Evolutionary conservation across 2,329 filamentous ascomycete genomes (phyloP).

Genomic region (Bisporella sp.): DNA sequence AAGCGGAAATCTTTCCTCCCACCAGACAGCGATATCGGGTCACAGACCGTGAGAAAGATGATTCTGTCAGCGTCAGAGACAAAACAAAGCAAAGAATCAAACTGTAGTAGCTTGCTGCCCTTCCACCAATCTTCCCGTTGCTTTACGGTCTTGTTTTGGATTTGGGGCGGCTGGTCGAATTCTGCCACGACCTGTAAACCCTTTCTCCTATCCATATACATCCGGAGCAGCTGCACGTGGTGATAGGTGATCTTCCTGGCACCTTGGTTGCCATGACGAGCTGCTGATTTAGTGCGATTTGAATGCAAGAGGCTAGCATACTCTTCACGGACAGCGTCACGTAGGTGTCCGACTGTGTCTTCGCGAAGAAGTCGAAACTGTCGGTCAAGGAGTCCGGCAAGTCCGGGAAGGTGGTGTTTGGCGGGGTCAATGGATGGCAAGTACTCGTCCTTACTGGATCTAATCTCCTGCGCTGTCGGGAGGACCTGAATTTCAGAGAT

Average conservation of each 20-base stretch:
- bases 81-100: no score
- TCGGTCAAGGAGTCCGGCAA: slow-evolving; percentile 43
- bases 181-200: no score
- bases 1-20: no score
- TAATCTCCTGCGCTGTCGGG: slow-evolving; percentile 42
- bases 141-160: no score
- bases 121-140: no score
- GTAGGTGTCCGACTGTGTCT: slow-evolving; percentile 46
- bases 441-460: slow-evolving; percentile 36
- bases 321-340: slow-evolving; percentile 38
- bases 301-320: slow-evolving; percentile 26
- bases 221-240: no score
- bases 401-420: slow-evolving; percentile 34
- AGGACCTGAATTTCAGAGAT: slow-evolving; percentile 42
- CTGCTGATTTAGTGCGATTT: slow-evolving; percentile 32
- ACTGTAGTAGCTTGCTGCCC: no score
- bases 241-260: slow-evolving; percentile 28
- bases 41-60: no score
- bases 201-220: no score
- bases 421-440: slow-evolving; percentile 34
- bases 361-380: slow-evolving; percentile 50
- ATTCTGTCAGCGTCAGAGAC: no score
- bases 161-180: no score
- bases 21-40: no score
- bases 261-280: slow-evolving; percentile 25